Base-by-base conservation (phyloP, 306 rosid species). In the Oxytropis ochrocephala region DNA sequence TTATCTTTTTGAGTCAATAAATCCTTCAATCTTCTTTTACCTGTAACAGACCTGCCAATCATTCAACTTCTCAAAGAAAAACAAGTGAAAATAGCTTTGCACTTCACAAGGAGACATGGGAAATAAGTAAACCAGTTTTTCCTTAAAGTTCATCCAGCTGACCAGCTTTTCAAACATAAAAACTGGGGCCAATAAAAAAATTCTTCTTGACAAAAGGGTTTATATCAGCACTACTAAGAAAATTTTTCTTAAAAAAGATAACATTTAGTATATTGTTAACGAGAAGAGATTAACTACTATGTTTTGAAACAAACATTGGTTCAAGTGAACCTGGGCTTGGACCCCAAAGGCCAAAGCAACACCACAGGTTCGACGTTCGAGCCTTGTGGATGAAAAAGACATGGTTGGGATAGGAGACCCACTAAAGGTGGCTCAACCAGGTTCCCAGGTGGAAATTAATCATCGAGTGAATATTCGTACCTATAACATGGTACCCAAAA, bases 1-100 rank as follows among this genome's bases (percentile, higher is more conserved):
- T 94, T 94, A 81, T 94, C 97, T 35, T 85, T 81, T 66, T 87
- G 92, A 70, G 83, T 48, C 83, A 94, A 83, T 68, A 94, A 68
- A 73, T 91, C 92, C 81, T 72, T 91, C 72, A 91, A 49, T 79
- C 86, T 85, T 71, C 83, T 82, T 84, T 84, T 91, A 78, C 96
- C 99, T 91, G 88, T 64, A 76, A 68, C 78, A 77, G 24, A 62
- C 69, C 54, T 32, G 64, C 75, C 78, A 54, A 57, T 53, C 63
- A 50, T 61, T 85, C 79, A 69, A 52, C 51, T 33, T 49, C 66
- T 49, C 77, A 50, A 39, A 70, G 67, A 74, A 81, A 71, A 75
- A 39, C n/a, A 76, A 38, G 48, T 32, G 9, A 53, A 32, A 70
- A 53, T 29, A 64, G 48, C 62, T 73, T 47, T 46, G 14, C 46